These are phyloP conservation scores for Microthyrium microscopicum DNA, from an alignment of 2,329 filamentous ascomycete species.

Conservation along the genomic window DNA sequence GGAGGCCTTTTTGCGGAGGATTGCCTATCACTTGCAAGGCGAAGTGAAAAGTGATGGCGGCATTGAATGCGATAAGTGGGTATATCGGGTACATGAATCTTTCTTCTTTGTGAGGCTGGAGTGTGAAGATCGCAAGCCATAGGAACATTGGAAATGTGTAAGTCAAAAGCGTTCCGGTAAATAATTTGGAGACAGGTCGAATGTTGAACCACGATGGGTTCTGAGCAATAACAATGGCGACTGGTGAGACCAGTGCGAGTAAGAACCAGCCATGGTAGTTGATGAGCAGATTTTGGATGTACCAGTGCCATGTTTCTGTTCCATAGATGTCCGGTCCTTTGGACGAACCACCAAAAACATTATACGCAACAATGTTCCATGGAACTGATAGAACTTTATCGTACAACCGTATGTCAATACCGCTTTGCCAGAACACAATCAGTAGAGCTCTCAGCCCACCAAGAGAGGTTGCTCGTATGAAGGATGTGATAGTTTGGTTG, in stretches of 20 bases:
- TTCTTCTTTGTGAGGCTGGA: constrained; percentile 94
- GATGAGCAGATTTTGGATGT: constrained; percentile 73
- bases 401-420: constrained; percentile 73
- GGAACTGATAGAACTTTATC: constrained; percentile 60
- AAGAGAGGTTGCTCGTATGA: not conserved
- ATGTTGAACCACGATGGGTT: constrained; percentile 56
- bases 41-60: constrained; percentile 69
- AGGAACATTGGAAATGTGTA: constrained; percentile 81
- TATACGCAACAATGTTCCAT: constrained; percentile 91
- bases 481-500: not conserved
- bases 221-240: constrained; percentile 62
- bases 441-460: constrained; percentile 1
- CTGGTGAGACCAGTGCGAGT: constrained; percentile 49
- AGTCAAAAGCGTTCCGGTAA: too few relatives aligned
- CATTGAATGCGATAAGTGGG: constrained; percentile 77
- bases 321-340: constrained; percentile 83
- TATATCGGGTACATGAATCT: constrained; percentile 97
- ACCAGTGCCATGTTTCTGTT: constrained; percentile 93
- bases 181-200: constrained; percentile 55
- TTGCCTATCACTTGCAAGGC: constrained; percentile 59
- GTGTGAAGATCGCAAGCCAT: constrained; percentile 81
- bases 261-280: constrained; percentile 96
- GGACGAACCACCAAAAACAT: constrained; percentile 66
- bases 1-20: constrained; percentile 46
- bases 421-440: constrained; percentile 53